These are phyloP conservation scores for Chlorella sp. DNA, from an alignment of 139 green algal genomes.

Conservation along the genomic window DNA sequence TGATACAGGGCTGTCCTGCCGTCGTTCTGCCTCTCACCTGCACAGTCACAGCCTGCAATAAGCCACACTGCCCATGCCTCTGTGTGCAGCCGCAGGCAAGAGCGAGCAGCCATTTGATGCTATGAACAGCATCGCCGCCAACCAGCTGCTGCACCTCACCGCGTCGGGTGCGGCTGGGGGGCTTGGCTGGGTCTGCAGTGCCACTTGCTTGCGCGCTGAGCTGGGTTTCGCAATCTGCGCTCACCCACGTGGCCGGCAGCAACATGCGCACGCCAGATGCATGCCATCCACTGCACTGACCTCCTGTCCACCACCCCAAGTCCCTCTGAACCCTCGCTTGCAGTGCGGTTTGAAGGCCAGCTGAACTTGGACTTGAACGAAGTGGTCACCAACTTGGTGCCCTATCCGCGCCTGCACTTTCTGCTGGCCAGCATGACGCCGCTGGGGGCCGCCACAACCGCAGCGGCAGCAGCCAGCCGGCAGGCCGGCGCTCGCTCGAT, in stretches of 20 bases:
- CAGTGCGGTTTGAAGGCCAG: conserved; percentile 72
- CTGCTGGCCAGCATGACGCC: conserved; percentile 71
- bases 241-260: too few relatives aligned
- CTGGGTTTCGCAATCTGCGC: too few relatives aligned
- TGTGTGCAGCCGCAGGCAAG: background rate
- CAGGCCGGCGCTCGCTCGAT: conserved; percentile 27
- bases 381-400: conserved; percentile 87
- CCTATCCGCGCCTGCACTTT: conserved; percentile 82
- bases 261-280: too few relatives aligned
- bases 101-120: conserved; percentile 66
- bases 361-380: conserved; percentile 88
- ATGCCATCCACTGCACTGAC: background rate
- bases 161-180: conserved; percentile 11
- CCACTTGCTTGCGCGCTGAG: background rate
- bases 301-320: background rate
- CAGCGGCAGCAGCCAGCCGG: background rate
- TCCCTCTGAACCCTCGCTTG: background rate
- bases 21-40: too few relatives aligned
- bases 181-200: background rate
- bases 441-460: conserved; percentile 36
- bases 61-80: too few relatives aligned
- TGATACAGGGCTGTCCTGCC: too few relatives aligned
- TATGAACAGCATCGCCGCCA: conserved; percentile 83
- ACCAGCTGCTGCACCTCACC: conserved; percentile 81
- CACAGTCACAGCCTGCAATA: too few relatives aligned